These are phyloP conservation scores for Nannochloropsis gaditana DNA, from an alignment of 108 stramenopile species.

Conservation along the genomic window DNA sequence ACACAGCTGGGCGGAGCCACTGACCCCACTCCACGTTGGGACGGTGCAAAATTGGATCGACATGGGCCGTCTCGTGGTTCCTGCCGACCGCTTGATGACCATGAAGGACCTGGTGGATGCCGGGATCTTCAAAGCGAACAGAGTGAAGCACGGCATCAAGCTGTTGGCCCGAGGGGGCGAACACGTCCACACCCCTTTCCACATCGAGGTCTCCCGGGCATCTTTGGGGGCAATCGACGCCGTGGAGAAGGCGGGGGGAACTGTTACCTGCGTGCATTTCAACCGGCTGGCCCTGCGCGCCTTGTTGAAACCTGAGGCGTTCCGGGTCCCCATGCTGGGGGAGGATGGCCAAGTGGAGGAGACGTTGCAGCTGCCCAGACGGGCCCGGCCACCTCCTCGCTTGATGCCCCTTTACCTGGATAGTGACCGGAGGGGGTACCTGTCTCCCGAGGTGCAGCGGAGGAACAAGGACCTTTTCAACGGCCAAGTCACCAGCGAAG, in stretches of 20 bases:
- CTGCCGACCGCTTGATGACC: constrained; percentile 57
- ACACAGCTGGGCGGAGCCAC: neutral
- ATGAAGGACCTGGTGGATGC: constrained; percentile 82
- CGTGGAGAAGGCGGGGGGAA: constrained; percentile 81
- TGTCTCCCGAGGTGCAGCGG: constrained; percentile 83
- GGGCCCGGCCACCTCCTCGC: constrained; percentile 86
- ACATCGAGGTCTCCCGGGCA: constrained; percentile 81
- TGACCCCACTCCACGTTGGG: constrained; percentile 64
- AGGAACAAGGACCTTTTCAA: constrained; percentile 26
- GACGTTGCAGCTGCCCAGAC: constrained; percentile 59
- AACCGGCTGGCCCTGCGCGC: constrained; percentile 82
- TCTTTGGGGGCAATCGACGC: constrained; percentile 76
- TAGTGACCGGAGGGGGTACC: constrained; percentile 83
- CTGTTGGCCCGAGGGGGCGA: constrained; percentile 37
- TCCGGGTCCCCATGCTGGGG: constrained; percentile 41
- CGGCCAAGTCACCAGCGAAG: constrained; percentile 27
- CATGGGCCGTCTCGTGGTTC: constrained; percentile 74
- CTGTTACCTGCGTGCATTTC: constrained; percentile 89
- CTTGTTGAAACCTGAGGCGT: constrained; percentile 86
- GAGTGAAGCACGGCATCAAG: constrained; percentile 81
- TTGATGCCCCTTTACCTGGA: constrained; percentile 86
- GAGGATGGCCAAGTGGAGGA: neutral
- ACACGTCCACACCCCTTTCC: constrained; percentile 41
- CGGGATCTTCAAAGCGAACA: constrained; percentile 62
- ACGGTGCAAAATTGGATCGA: constrained; percentile 80